Conservation (phyloP, 805 yeast species). For the Candida ficus region DNA sequence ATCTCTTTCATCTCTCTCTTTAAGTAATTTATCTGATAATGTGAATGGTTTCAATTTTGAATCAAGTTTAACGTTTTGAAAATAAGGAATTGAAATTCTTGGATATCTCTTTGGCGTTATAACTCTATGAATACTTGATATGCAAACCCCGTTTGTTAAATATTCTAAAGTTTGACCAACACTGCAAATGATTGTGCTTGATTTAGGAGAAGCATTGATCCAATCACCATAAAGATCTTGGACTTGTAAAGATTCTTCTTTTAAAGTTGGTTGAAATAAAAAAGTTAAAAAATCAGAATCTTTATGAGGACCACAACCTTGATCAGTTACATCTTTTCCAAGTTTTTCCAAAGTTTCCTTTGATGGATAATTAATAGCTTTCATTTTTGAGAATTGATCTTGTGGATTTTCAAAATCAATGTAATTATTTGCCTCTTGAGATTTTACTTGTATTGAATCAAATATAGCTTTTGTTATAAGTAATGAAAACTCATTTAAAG, state of each 20-base stretch:
- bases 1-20: conserved; percentile 33
- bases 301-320: conserved; percentile 38
- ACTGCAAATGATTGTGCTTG: conserved; percentile 33
- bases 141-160: conserved; percentile 39
- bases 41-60: conserved; percentile 28
- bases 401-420: conserved; percentile 33
- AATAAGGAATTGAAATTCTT: conserved; percentile 38
- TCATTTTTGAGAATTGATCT: conserved; percentile 28
- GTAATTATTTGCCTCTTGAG: conserved; percentile 39
- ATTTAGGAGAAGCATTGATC: conserved; percentile 32
- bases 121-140: conserved; percentile 40
- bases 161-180: conserved; percentile 42
- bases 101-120: conserved; percentile 14
- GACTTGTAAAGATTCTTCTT: conserved; percentile 31
- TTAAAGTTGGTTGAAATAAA: conserved; percentile 29
- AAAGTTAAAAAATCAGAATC: conserved; percentile 36
- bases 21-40: conserved; percentile 28
- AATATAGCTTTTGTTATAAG: conserved; percentile 42
- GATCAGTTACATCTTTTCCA: conserved; percentile 10
- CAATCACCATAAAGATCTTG: conserved; percentile 41
- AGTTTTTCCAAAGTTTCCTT: conserved; percentile 1
- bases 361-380: conserved; percentile 35
- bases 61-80: conserved; percentile 37
- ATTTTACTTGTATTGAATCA: conserved; percentile 48
- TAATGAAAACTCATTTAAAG: conserved; percentile 40